Percentiles rank a stretch among this genome's conserved stretches.
phyloP scores from a whole-genome alignment of 2,329 filamentous ascomycete species.

The Fusarium sp. region DNA sequence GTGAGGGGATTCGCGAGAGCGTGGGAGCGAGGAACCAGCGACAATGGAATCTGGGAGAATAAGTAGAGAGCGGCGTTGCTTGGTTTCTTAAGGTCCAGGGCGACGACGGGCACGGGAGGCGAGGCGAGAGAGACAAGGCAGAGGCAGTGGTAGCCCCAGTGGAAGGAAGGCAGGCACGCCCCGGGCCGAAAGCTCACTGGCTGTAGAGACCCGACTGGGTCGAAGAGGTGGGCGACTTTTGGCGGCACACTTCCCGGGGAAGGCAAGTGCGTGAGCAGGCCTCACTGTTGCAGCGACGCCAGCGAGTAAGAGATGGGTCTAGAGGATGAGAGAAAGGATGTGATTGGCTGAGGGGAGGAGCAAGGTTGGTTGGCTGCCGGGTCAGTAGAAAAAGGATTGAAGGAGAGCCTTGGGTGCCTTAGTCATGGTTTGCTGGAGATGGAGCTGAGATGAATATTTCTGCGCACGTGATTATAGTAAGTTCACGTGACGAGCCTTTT shows the following conservation, averaged over 20 bases:
- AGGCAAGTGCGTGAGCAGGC: constrained; percentile 35
- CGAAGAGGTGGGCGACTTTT: constrained; percentile 31
- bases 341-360: constrained; percentile 29
- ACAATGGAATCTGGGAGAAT: constrained; percentile 42
- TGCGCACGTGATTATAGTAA: background rate
- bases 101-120: constrained; percentile 33
- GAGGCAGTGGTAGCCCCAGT: constrained; percentile 17
- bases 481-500: constrained; percentile 3
- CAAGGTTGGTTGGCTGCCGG: constrained; percentile 5
- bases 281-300: constrained; percentile 23
- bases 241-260: constrained; percentile 33
- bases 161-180: constrained; percentile 27
- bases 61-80: constrained; percentile 39
- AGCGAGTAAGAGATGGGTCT: constrained; percentile 26
- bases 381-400: constrained; percentile 25
- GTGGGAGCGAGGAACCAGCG: constrained; percentile 33
- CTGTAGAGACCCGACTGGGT: constrained; percentile 9
- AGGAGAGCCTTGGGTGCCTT: constrained; percentile 26
- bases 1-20: constrained; percentile 30
- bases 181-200: constrained; percentile 23
- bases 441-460: background rate
- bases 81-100: constrained; percentile 38
- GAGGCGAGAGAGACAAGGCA: constrained; percentile 32
- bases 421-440: constrained; percentile 20
- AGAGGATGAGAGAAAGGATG: background rate